phyloP scores from a whole-genome alignment of 805 yeast species.

The Suhomyces kilbournensis region DNA sequence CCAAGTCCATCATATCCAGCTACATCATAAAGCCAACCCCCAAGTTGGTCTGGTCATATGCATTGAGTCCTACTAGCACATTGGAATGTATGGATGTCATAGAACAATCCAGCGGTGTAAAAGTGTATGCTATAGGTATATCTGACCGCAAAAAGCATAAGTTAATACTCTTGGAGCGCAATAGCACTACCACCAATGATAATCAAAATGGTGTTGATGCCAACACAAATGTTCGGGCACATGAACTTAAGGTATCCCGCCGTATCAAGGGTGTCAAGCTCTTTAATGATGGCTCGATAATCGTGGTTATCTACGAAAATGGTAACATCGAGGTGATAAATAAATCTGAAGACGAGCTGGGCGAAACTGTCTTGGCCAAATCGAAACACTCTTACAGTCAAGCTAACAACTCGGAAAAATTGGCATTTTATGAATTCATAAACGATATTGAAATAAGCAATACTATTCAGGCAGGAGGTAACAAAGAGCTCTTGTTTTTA shows the following conservation, averaged over 20 bases:
- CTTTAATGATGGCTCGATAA: constrained; percentile 6
- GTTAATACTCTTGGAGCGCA: constrained; percentile 20
- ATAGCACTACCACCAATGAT: constrained; percentile 4
- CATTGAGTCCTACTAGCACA: constrained; percentile 46
- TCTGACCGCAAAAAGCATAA: constrained; percentile 33
- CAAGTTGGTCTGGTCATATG: constrained; percentile 53
- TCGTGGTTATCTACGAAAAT: constrained; percentile 21
- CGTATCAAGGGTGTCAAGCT: constrained; percentile 8
- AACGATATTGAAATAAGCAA: constrained; percentile 20
- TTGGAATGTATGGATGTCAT: constrained; percentile 42
- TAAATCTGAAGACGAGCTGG: constrained; percentile 4
- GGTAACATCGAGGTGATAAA: constrained; percentile 25
- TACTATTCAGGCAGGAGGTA: constrained; percentile 12
- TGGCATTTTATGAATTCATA: constrained; percentile 30
- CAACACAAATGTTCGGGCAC: constrained; percentile 4
- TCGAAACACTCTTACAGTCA: constrained; percentile 8
- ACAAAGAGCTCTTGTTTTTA: constrained; percentile 24
- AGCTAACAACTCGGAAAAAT: constrained; percentile 13
- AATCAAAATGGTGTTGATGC: constrained; percentile 5
- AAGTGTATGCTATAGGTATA: constrained; percentile 38
- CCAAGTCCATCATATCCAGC: constrained; percentile 51
- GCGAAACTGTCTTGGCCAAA: constrained; percentile 1
- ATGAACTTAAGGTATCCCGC: constrained; percentile 9
- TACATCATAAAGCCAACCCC: constrained; percentile 56
- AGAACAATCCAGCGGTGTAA: constrained; percentile 4